phyloP scores from a whole-genome alignment of 106 monocot species.

The Dioscorea zingiberensis region DNA sequence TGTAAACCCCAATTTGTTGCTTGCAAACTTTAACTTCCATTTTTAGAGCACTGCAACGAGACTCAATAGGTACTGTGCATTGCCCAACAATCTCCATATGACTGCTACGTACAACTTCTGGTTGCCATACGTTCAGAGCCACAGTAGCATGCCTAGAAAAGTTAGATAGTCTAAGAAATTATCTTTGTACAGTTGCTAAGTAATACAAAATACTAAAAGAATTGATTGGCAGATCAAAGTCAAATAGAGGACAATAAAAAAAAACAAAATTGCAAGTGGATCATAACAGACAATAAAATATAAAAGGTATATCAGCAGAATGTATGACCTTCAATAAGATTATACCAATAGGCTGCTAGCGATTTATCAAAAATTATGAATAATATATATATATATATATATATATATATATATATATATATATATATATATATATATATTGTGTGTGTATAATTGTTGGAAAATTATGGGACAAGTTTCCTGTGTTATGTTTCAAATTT shows the following conservation, averaged over 20 bases:
- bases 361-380: too few species aligned
- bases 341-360: background rate
- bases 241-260: too few species aligned
- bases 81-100: slow-evolving; percentile 88
- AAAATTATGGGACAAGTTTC: too few species aligned
- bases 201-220: background rate
- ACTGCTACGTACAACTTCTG: slow-evolving; percentile 64
- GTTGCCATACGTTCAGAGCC: slow-evolving; percentile 95
- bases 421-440: too few species aligned
- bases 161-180: background rate
- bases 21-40: slow-evolving; percentile 87
- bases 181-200: background rate
- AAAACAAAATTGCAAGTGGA: background rate
- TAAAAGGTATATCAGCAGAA: background rate
- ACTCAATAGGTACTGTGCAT: slow-evolving; percentile 67
- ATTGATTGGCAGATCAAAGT: too few species aligned
- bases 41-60: slow-evolving; percentile 46
- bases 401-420: too few species aligned
- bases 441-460: too few species aligned
- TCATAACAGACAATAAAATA: background rate
- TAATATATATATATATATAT: too few species aligned
- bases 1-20: slow-evolving; percentile 60
- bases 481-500: too few species aligned
- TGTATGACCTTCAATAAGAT: background rate
- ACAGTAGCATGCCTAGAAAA: slow-evolving; percentile 63